Percentiles rank a stretch among this genome's conserved stretches.
These are phyloP conservation scores for Orbilia brochopaga DNA, from an alignment of 2,329 filamentous ascomycete genomes.

Conservation along the genomic window DNA sequence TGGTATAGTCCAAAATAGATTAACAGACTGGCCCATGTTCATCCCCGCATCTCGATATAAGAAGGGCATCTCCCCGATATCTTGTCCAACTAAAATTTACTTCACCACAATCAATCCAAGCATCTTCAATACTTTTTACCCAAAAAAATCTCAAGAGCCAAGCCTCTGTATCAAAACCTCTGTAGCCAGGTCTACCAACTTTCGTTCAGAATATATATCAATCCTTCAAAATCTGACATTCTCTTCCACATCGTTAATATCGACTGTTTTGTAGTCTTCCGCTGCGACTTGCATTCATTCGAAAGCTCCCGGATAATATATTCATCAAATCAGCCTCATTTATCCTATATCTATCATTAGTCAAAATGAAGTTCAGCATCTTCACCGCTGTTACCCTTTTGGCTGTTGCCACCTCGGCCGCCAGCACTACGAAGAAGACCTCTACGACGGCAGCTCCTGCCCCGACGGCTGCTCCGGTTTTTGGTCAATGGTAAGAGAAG, in stretches of 20 bases:
- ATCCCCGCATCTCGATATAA: too few species aligned
- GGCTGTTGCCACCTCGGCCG: constrained; percentile 13
- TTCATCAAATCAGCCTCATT: neutral
- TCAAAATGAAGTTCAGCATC: constrained; percentile 45
- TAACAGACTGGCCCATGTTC: too few species aligned
- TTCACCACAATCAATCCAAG: neutral
- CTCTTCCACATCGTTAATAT: neutral
- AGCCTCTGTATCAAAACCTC: neutral
- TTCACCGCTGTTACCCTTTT: constrained; percentile 12
- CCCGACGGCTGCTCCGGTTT: constrained; percentile 17
- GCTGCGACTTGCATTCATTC: neutral
- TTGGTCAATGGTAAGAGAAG: constrained; percentile 31
- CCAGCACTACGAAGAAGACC: neutral
- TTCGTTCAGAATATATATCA: constrained; percentile 25
- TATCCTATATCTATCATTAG: neutral
- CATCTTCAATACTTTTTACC: constrained; percentile 3
- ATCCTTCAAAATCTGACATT: neutral
- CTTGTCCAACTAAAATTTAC: neutral
- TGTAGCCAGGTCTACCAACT: constrained; percentile 46
- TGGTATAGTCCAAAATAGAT: too few species aligned
- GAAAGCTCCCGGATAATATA: neutral
- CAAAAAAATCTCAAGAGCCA: neutral
- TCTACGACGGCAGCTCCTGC: constrained; percentile 12
- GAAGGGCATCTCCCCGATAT: constrained; percentile 11
- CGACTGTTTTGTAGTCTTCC: neutral